These are phyloP conservation scores for Epichloe uncinata DNA, from an alignment of 2,329 filamentous ascomycete species.

Conservation along the genomic window DNA sequence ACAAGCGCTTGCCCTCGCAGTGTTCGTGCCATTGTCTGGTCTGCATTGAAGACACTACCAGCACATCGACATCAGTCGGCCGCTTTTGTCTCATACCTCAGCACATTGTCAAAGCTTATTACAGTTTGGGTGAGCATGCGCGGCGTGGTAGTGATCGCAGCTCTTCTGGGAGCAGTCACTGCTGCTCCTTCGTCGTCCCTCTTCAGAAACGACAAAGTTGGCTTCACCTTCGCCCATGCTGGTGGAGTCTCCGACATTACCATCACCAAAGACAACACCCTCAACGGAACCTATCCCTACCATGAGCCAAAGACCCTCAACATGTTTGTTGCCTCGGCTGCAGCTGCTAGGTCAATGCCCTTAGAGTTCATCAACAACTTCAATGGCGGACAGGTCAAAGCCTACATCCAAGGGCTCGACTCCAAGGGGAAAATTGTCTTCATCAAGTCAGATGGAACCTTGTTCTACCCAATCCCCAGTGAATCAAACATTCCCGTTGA, in stretches of 20 bases:
- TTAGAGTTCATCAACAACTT: constrained; percentile 31
- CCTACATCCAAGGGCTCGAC: constrained; percentile 34
- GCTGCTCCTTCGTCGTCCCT: constrained; percentile 8
- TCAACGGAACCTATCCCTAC: constrained; percentile 23
- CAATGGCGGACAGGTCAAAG: constrained; percentile 23
- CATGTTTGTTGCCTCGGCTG: not conserved
- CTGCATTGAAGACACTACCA: not conserved
- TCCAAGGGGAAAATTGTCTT: constrained; percentile 27
- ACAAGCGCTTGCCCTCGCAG: not conserved
- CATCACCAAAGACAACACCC: constrained; percentile 24
- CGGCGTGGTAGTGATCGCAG: constrained; percentile 5
- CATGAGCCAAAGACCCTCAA: constrained; percentile 4
- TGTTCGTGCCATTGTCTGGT: not conserved
- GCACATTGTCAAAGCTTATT: not conserved
- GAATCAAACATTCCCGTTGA: constrained; percentile 21
- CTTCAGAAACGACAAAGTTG: constrained; percentile 2
- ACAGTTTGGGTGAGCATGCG: not conserved
- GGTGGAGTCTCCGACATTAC: constrained; percentile 20
- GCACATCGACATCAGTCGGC: not conserved
- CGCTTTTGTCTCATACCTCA: not conserved
- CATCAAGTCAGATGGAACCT: constrained; percentile 24
- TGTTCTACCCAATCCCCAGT: constrained; percentile 28
- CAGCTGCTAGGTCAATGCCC: constrained; percentile 10
- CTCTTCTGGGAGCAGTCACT: constrained; percentile 9
- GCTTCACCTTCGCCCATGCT: constrained; percentile 19